Conservation (phyloP, 768 basidiomycete genomes). For the Auriscalpium vulgare region DNA sequence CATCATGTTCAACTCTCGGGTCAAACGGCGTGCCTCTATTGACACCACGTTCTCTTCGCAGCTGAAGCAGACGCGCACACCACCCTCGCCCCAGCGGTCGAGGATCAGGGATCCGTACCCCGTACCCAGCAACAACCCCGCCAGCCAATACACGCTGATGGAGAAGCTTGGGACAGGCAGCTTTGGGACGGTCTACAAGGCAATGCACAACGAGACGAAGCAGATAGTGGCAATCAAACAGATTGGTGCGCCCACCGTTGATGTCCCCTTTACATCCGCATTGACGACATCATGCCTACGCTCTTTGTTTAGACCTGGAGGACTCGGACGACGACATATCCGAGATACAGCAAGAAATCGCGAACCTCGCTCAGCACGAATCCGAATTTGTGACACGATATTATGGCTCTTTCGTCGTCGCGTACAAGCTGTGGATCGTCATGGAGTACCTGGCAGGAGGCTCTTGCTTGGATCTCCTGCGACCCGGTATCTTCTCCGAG, state of each 20-base stretch:
- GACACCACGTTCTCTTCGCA: slow-evolving; percentile 23
- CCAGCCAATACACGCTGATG: slow-evolving; percentile 84
- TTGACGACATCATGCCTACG: not conserved
- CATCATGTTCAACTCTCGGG: slow-evolving; percentile 9
- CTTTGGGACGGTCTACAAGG: slow-evolving; percentile 97
- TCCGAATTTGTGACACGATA: slow-evolving; percentile 96
- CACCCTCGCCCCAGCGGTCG: slow-evolving; percentile 41
- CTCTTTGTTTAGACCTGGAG: slow-evolving; percentile 65
- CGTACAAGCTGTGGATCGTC: slow-evolving; percentile 97
- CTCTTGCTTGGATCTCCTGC: slow-evolving; percentile 94
- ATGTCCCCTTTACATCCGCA: not conserved
- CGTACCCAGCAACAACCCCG: slow-evolving; percentile 70
- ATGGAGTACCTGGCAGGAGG: slow-evolving; percentile 99
- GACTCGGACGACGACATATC: slow-evolving; percentile 98
- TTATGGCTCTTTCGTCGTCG: slow-evolving; percentile 93
- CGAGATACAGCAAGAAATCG: slow-evolving; percentile 98
- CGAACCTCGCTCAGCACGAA: slow-evolving; percentile 90
- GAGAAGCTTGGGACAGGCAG: slow-evolving; percentile 97
- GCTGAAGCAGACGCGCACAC: slow-evolving; percentile 40
- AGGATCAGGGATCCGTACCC: slow-evolving; percentile 52
- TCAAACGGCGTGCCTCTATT: slow-evolving; percentile 7
- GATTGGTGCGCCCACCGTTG: slow-evolving; percentile 56
- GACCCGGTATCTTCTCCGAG: slow-evolving; percentile 86
- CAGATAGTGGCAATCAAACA: slow-evolving; percentile 98
- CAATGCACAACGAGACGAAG: slow-evolving; percentile 88